These are phyloP conservation scores for Starmerella apicola DNA, from an alignment of 805 yeast genomes.

Conservation along the genomic window DNA sequence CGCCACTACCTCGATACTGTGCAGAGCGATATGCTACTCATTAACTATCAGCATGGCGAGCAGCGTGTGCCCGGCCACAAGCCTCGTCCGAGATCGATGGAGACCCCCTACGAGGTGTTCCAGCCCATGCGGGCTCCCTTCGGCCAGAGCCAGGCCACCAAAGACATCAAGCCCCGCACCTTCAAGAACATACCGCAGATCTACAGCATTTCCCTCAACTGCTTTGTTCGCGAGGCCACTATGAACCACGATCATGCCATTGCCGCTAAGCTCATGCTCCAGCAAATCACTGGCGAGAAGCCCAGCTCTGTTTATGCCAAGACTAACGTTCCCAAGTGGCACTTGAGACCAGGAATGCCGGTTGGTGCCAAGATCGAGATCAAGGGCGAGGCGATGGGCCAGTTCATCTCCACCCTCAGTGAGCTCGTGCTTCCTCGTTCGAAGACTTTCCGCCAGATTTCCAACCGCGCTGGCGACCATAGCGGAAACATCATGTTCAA, in stretches of 20 bases:
- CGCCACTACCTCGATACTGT: constrained; percentile 69
- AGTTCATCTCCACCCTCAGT: constrained; percentile 72
- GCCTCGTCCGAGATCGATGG: constrained; percentile 71
- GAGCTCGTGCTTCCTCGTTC: constrained; percentile 90
- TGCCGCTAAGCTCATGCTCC: constrained; percentile 65
- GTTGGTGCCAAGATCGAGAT: constrained; percentile 82
- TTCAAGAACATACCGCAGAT: constrained; percentile 61
- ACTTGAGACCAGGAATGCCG: constrained; percentile 70
- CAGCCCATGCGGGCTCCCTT: constrained; percentile 65
- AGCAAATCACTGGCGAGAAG: constrained; percentile 88
- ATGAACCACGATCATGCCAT: constrained; percentile 61
- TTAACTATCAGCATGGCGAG: constrained; percentile 54
- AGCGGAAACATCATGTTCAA: constrained; percentile 83
- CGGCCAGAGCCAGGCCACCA: constrained; percentile 63
- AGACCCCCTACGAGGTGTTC: constrained; percentile 79
- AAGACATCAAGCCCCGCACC: constrained; percentile 57
- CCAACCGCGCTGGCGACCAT: constrained; percentile 65
- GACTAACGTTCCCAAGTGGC: constrained; percentile 75
- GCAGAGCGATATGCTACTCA: constrained; percentile 63
- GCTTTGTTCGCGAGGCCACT: constrained; percentile 52
- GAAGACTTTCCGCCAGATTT: constrained; percentile 73
- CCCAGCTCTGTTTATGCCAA: constrained; percentile 62
- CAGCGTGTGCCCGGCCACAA: constrained; percentile 43
- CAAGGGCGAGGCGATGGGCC: constrained; percentile 69
- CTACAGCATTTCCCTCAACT: constrained; percentile 54